Conservation (phyloP, 73 alveolate species). For the Paramecium bursaria region DNA sequence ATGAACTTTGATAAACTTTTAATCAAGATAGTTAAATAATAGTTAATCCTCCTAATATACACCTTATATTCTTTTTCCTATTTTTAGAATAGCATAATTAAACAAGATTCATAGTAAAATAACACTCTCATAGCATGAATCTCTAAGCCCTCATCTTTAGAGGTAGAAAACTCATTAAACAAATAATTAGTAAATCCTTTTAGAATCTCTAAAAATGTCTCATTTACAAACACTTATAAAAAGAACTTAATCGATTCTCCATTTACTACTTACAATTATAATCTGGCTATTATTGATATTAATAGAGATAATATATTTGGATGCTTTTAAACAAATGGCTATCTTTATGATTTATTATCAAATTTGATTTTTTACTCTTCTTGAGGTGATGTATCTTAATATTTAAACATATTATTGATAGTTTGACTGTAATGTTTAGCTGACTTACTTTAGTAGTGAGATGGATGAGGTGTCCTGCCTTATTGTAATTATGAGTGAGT, state of each 20-base stretch:
- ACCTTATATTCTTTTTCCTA: conserved; percentile 53
- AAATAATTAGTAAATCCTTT: background rate
- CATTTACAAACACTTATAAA: conserved; percentile 9
- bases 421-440: conserved; percentile 58
- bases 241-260: conserved; percentile 29
- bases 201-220: conserved; percentile 19
- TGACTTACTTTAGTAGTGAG: conserved; percentile 18
- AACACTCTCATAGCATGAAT: conserved; percentile 44
- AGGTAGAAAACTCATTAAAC: background rate
- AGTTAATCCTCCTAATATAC: conserved; percentile 47
- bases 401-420: conserved; percentile 43
- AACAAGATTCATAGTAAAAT: background rate
- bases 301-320: conserved; percentile 19
- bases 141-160: conserved; percentile 25
- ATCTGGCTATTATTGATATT: conserved; percentile 23
- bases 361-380: too few relatives aligned
- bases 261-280: conserved; percentile 16
- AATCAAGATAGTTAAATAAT: background rate
- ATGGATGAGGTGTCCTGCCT: conserved; percentile 48
- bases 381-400: conserved; percentile 40
- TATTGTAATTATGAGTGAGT: conserved; percentile 30
- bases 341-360: too few relatives aligned
- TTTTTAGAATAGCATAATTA: conserved; percentile 33
- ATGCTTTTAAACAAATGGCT: conserved; percentile 17
- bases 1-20: background rate